Evolutionary conservation across 208 protist genomes (phyloP), one percentile per base, ranked within the genome.

Genomic region (Crithidia fasciculata): DNA sequence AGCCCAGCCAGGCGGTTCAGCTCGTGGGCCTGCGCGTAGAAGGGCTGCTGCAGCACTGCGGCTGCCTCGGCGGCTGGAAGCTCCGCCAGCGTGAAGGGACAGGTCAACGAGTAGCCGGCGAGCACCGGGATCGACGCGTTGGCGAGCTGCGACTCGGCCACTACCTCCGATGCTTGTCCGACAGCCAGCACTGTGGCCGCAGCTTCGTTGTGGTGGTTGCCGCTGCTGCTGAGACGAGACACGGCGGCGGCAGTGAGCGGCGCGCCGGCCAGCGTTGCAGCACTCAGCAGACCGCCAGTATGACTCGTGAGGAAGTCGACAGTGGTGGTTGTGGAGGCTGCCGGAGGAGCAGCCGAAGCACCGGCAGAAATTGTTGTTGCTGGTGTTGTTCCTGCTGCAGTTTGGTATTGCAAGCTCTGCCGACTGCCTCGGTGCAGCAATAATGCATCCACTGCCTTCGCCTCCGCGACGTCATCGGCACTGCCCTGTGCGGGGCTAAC

Each of bases 21-120:
- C 52, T 77, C 57, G 60, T 81, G 74, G 4, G 82, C 54, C 44
- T 78, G 73, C 2, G 73, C 78, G 72, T 87, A 87, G 55, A 15
- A 40, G 0, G 78, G 78, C 7, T 78, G 65, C 8, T 18, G 56
- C 39, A 74, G 60, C n/a, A 84, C 43, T 8, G 10, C 39, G 19
- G 40, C 44, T n/a, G 68, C 68, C 4, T 19, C 61, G 10, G 56
- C 7, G 2, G 52, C 15, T 8, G 53, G 5, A 8, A 82, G 60
- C 41, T 82, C 71, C 8, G 61, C 40, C 13, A 82, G 54, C 19
- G 66, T 58, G 53, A 82, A 82, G 16, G 72, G 70, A 3, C 43
- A 50, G 8, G 59, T 57, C 36, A 52, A 12, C 2, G 69, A 62
- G 52, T 81, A 76, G 58, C 67, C 66, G 47, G 28, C 71, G 1